Percentiles rank a stretch among this genome's conserved stretches.
These are phyloP conservation scores for Salix exigua DNA, from an alignment of 345 rosid species.

Conservation along the genomic window DNA sequence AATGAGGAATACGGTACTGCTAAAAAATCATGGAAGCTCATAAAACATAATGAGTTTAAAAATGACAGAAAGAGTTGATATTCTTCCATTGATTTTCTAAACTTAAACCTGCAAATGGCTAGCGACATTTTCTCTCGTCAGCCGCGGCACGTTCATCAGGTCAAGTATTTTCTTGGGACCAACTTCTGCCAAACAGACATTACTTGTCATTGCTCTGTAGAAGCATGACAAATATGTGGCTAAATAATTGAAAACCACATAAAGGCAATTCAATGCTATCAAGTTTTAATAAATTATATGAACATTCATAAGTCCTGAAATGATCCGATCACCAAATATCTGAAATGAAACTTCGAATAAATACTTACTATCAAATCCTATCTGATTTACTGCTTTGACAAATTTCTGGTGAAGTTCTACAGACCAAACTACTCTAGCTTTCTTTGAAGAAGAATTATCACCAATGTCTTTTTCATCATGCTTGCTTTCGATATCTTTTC, in stretches of 20 bases:
- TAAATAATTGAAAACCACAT: conserved; percentile 21
- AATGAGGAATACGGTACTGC: conserved; percentile 6
- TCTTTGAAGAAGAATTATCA: conserved; percentile 55
- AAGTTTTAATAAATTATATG: not conserved
- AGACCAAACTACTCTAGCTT: conserved; percentile 93
- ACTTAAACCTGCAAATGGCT: conserved; percentile 82
- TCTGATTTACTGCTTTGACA: conserved; percentile 89
- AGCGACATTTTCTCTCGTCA: conserved; percentile 93
- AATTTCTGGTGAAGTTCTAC: conserved; percentile 93
- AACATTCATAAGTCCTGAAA: not conserved
- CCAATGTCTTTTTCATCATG: conserved; percentile 55
- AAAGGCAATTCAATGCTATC: conserved; percentile 7
- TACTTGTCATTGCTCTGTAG: conserved; percentile 24
- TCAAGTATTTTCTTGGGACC: conserved; percentile 96
- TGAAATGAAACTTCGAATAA: conserved; percentile 4
- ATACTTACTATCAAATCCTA: conserved; percentile 90
- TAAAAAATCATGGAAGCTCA: not conserved
- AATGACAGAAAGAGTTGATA: not conserved
- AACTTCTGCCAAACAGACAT: conserved; percentile 70
- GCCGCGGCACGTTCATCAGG: conserved; percentile 93
- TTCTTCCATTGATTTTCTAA: not conserved
- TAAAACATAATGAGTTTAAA: not conserved
- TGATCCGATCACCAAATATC: not conserved
- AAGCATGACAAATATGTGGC: conserved; percentile 21
- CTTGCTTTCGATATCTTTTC: conserved; percentile 63